Percentiles rank a stretch among this genome's conserved stretches.
These are phyloP conservation scores for Sphaerulina musiva DNA, from an alignment of 2,329 filamentous ascomycete species.

Conservation along the genomic window DNA sequence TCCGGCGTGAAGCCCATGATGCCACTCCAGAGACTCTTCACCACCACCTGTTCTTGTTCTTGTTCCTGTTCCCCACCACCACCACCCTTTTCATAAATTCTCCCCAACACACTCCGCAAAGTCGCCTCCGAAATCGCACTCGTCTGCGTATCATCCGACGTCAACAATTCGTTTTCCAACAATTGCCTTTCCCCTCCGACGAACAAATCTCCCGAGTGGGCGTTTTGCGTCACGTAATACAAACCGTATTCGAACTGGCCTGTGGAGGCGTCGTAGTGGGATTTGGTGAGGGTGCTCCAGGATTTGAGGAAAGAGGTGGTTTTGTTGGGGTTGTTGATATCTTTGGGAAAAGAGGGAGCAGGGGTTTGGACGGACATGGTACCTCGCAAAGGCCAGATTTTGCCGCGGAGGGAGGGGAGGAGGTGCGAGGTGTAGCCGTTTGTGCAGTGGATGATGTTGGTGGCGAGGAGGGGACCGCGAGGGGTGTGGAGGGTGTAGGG, in stretches of 20 bases:
- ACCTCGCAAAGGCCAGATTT: constrained; percentile 19
- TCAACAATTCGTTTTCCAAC: constrained; percentile 10
- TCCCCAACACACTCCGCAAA: constrained; percentile 11
- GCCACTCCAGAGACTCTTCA: constrained; percentile 17
- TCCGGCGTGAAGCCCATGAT: constrained; percentile 18
- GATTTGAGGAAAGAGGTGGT: constrained; percentile 2
- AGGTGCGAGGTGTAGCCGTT: constrained; percentile 21
- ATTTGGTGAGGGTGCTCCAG: constrained; percentile 15
- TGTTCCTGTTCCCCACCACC: background rate
- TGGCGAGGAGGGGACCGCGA: constrained; percentile 14
- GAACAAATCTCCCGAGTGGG: constrained; percentile 19
- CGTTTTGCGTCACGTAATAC: constrained; percentile 21
- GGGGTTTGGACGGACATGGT: constrained; percentile 19
- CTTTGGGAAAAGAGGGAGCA: constrained; percentile 9
- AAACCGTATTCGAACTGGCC: constrained; percentile 17
- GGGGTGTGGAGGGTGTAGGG: constrained; percentile 14
- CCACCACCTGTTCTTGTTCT: constrained; percentile 6
- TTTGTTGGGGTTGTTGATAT: background rate
- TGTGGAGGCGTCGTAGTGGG: constrained; percentile 13
- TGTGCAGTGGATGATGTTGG: constrained; percentile 18
- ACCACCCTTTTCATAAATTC: constrained; percentile 16
- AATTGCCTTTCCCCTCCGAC: constrained; percentile 18
- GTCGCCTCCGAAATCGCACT: constrained; percentile 11
- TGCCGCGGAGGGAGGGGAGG: constrained; percentile 18
- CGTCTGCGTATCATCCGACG: constrained; percentile 14